Conservation (phyloP, 805 yeast genomes). For the Suhomyces sp. region DNA sequence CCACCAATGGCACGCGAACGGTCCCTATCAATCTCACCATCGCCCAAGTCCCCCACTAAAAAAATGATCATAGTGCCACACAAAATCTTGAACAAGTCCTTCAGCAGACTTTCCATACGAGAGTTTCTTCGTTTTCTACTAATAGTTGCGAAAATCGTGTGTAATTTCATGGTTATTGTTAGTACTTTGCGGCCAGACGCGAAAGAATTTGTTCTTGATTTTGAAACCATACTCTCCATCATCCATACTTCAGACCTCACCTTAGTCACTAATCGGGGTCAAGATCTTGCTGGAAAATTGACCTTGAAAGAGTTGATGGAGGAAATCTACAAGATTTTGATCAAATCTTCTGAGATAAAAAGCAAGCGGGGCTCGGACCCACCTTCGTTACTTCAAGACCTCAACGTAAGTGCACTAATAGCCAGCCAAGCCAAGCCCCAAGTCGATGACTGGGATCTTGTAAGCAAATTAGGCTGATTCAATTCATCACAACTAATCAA, state of each 20-base stretch:
- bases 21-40: background rate
- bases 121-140: slow-evolving; percentile 38
- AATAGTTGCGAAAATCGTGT: slow-evolving; percentile 35
- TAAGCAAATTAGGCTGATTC: slow-evolving; percentile 21
- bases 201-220: slow-evolving; percentile 11
- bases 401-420: slow-evolving; percentile 20
- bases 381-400: slow-evolving; percentile 22
- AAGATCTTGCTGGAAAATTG: slow-evolving; percentile 2
- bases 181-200: slow-evolving; percentile 7
- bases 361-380: slow-evolving; percentile 7
- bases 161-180: slow-evolving; percentile 32
- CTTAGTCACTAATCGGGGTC: background rate
- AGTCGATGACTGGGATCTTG: slow-evolving; percentile 36
- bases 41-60: slow-evolving; percentile 9
- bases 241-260: slow-evolving; percentile 4
- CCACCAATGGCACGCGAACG: background rate
- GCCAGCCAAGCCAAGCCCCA: slow-evolving; percentile 25
- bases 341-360: slow-evolving; percentile 7
- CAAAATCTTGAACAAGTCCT: slow-evolving; percentile 40
- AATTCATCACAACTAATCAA: background rate
- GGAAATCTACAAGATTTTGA: slow-evolving; percentile 27
- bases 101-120: slow-evolving; percentile 32
- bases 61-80: slow-evolving; percentile 40
- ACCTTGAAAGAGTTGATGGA: slow-evolving; percentile 29
- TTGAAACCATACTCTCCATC: slow-evolving; percentile 18